Conservation (phyloP, 2,329 filamentous ascomycete species). For the Fusarium fujikuroi region DNA sequence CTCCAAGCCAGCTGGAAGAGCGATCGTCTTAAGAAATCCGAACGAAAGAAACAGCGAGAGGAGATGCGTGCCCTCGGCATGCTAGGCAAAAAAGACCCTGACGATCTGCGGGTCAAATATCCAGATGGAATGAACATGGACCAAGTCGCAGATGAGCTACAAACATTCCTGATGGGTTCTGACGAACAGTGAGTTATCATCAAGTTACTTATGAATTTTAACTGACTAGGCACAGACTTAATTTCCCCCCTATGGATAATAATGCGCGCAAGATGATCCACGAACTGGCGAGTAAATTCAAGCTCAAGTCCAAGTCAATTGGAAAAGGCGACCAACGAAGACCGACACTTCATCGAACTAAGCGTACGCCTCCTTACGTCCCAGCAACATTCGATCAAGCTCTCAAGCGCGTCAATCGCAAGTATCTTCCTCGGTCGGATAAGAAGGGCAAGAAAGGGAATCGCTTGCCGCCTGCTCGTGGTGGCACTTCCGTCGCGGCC, state of each 20-base stretch:
- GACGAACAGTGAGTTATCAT: constrained; percentile 67
- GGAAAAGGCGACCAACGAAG: constrained; percentile 79
- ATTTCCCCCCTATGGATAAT: constrained; percentile 87
- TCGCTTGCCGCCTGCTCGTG: constrained; percentile 40
- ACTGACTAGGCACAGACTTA: constrained; percentile 61
- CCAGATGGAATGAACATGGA: constrained; percentile 75
- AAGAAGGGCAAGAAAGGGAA: constrained; percentile 50
- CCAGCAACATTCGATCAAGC: constrained; percentile 63
- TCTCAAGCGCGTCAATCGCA: constrained; percentile 52
- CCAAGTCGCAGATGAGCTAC: constrained; percentile 78
- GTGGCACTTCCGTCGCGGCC: constrained; percentile 33
- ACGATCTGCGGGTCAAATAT: constrained; percentile 77
- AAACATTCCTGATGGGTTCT: constrained; percentile 72
- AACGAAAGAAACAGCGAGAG: constrained; percentile 76
- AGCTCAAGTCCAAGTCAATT: constrained; percentile 84
- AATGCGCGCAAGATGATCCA: constrained; percentile 81
- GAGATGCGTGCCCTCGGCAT: constrained; percentile 73
- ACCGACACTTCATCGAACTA: constrained; percentile 80
- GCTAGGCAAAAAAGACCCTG: constrained; percentile 68
- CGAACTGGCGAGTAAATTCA: constrained; percentile 78
- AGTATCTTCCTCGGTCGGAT: constrained; percentile 67
- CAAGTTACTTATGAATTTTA: neutral
- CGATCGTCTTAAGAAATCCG: constrained; percentile 77
- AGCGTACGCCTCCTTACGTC: constrained; percentile 70
- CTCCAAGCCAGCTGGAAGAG: constrained; percentile 71